phyloP scores from a whole-genome alignment of 805 yeast genomes.

The Ogataea polymorpha region DNA sequence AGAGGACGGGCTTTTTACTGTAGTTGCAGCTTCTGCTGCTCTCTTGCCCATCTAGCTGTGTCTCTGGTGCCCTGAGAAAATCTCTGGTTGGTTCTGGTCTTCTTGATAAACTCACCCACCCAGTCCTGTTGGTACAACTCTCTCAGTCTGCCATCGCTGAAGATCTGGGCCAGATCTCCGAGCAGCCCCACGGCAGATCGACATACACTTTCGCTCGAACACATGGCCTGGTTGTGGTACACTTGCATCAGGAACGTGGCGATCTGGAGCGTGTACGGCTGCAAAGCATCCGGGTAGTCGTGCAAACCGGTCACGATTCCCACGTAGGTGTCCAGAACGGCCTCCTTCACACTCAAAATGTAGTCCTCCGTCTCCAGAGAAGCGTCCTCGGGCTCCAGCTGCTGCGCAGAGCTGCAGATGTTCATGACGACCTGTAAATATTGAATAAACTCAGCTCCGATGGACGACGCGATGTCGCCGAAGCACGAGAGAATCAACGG shows the following conservation, averaged over 20 bases:
- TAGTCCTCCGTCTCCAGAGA: constrained; percentile 77
- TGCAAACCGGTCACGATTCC: constrained; percentile 92
- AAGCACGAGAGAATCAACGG: constrained; percentile 89
- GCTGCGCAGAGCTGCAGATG: constrained; percentile 66
- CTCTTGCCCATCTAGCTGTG: constrained; percentile 98
- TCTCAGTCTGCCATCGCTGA: constrained; percentile 70
- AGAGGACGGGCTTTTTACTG: constrained; percentile 5
- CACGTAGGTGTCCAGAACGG: constrained; percentile 93
- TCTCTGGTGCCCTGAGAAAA: constrained; percentile 71
- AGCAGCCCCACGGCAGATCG: constrained; percentile 85
- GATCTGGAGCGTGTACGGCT: constrained; percentile 64
- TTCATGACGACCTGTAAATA: constrained; percentile 78
- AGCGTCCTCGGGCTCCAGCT: constrained; percentile 59
- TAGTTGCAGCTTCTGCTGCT: constrained; percentile 54
- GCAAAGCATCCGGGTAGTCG: constrained; percentile 60
- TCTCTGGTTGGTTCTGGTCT: constrained; percentile 59
- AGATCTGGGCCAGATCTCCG: constrained; percentile 91
- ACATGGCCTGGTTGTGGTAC: constrained; percentile 56
- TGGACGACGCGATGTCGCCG: constrained; percentile 91
- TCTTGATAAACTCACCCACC: constrained; percentile 75
- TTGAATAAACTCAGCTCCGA: constrained; percentile 73
- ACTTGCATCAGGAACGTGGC: constrained; percentile 65
- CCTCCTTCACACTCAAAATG: constrained; percentile 66
- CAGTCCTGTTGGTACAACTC: constrained; percentile 67
- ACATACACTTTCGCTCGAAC: constrained; percentile 64